A percentile compares a stretch with the other conserved stretches of the same genome.
These are phyloP conservation scores for Xylaria hypoxylon DNA, from an alignment of 2,329 filamentous ascomycete species.

Conservation along the genomic window DNA sequence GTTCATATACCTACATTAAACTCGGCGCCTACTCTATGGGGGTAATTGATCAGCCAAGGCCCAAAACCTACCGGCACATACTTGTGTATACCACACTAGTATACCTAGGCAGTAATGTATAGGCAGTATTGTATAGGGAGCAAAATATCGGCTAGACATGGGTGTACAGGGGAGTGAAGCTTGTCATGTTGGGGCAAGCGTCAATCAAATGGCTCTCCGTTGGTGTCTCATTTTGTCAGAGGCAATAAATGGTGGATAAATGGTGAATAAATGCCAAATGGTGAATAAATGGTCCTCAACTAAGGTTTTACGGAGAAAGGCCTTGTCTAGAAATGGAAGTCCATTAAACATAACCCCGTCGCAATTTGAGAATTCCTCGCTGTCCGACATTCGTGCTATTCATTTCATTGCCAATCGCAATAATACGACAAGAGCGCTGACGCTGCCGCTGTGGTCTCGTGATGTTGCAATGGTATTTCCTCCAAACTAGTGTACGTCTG, in stretches of 20 bases:
- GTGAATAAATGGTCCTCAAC: neutral
- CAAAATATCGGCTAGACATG: neutral
- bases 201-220: constrained; percentile 1
- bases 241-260: constrained; percentile 1
- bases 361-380: constrained; percentile 31
- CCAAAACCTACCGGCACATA: no score
- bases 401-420: constrained; percentile 21
- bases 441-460: constrained; percentile 4
- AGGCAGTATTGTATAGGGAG: neutral
- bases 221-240: constrained; percentile 15
- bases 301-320: constrained; percentile 26
- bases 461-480: neutral
- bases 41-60: no score
- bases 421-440: constrained; percentile 13
- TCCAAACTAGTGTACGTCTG: neutral
- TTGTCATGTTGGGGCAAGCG: neutral
- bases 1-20: neutral
- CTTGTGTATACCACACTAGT: neutral
- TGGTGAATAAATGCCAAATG: no score
- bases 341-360: constrained; percentile 15
- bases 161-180: no score
- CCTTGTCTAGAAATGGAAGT: constrained; percentile 22
- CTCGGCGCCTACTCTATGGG: no score
- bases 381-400: constrained; percentile 5
- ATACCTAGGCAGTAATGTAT: neutral